phyloP scores from a whole-genome alignment of 768 basidiomycete genomes.

The Tremella mesenterica region DNA sequence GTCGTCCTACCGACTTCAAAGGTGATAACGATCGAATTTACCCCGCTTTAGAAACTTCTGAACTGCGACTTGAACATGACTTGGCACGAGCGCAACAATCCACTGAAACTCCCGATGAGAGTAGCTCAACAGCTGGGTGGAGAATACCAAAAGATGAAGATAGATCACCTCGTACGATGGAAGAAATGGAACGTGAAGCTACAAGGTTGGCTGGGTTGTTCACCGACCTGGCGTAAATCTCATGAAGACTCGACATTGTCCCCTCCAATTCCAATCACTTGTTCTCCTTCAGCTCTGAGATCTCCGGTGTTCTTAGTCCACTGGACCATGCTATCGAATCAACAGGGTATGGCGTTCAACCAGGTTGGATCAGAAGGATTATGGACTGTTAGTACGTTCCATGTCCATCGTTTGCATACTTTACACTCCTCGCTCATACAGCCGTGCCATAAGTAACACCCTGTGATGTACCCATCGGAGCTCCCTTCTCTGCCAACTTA shows the following conservation, averaged over 20 bases:
- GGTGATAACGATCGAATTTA: conserved; percentile 49
- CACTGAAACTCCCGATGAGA: not conserved
- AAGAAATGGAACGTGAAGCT: conserved; percentile 77
- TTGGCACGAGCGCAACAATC: conserved; percentile 34
- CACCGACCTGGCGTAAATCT: not conserved
- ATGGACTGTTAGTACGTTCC: no score
- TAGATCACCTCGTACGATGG: conserved; percentile 54
- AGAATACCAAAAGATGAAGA: conserved; percentile 51
- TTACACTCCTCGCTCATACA: no score
- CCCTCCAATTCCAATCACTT: no score
- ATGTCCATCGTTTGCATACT: no score
- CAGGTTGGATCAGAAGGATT: no score
- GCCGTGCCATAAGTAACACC: conserved; percentile 8
- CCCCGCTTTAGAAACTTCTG: conserved; percentile 57
- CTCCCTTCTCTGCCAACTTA: conserved; percentile 21
- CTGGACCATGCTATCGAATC: no score
- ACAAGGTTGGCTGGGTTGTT: conserved; percentile 59
- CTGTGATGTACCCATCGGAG: conserved; percentile 14
- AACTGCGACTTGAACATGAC: conserved; percentile 28
- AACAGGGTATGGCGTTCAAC: no score
- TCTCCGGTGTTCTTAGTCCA: no score
- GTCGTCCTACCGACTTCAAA: conserved; percentile 52
- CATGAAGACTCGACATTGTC: no score
- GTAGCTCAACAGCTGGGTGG: no score
- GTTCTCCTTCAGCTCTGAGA: no score